These are phyloP conservation scores for Penicillium sclerotiorum DNA, from an alignment of 2,329 filamentous ascomycete species.

Conservation along the genomic window DNA sequence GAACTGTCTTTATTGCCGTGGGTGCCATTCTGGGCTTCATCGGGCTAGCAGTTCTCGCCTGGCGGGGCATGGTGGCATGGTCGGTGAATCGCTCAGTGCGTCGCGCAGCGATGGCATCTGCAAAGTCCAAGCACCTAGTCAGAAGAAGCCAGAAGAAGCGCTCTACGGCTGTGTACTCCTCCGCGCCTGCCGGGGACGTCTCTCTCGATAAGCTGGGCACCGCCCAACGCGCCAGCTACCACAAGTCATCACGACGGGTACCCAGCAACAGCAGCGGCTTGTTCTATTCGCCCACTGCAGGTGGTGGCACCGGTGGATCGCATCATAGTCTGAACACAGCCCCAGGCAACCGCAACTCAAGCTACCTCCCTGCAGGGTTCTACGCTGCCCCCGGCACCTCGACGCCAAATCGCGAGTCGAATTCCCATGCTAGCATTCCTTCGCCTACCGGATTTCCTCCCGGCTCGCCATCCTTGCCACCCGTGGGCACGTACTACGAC, in stretches of 20 bases:
- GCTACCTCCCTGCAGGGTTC: constrained; percentile 84
- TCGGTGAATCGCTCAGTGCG: constrained; percentile 89
- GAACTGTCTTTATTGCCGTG: constrained; percentile 94
- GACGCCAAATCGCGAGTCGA: constrained; percentile 42
- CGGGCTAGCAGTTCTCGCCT: constrained; percentile 77
- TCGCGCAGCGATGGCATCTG: constrained; percentile 74
- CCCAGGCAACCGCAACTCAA: constrained; percentile 66
- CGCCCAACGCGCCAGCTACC: constrained; percentile 39
- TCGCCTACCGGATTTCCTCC: constrained; percentile 61
- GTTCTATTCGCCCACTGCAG: constrained; percentile 94
- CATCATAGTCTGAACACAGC: constrained; percentile 46
- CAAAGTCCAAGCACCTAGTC: constrained; percentile 70
- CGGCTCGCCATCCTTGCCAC: constrained; percentile 63
- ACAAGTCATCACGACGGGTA: constrained; percentile 33
- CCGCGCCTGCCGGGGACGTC: constrained; percentile 45
- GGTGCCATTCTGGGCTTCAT: constrained; percentile 85
- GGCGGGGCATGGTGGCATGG: constrained; percentile 86
- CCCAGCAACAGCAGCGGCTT: constrained; percentile 69
- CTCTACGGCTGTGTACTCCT: constrained; percentile 26
- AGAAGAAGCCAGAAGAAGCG: constrained; percentile 46
- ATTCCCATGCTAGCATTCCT: constrained; percentile 59
- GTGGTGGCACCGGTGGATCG: constrained; percentile 47
- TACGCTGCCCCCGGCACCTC: constrained; percentile 73
- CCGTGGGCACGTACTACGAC: constrained; percentile 43
- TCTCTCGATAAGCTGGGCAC: constrained; percentile 56